Evolutionary conservation across 1,284 basidiomycete genomes (phyloP).

Genomic region (Cystobasidiaceae sp.): DNA sequence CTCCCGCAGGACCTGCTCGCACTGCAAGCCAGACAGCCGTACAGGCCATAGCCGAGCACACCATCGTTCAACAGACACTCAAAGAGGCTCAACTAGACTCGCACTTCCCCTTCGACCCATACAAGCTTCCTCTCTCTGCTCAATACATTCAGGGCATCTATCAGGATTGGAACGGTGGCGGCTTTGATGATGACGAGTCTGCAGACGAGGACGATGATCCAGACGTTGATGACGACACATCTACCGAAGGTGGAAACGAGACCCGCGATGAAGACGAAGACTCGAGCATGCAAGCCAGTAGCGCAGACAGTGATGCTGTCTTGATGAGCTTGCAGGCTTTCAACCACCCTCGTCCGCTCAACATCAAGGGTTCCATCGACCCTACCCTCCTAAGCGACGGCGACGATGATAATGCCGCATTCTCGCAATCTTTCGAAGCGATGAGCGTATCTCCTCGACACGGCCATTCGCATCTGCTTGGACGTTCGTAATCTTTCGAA

Average conservation of each 20-base stretch:
- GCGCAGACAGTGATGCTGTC: constrained; percentile 11
- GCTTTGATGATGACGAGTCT: constrained; percentile 49
- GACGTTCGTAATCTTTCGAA: neutral
- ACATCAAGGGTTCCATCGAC: constrained; percentile 13
- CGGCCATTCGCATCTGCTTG: neutral
- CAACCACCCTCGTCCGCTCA: neutral
- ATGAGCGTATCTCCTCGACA: constrained; percentile 26
- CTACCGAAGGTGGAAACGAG: constrained; percentile 23
- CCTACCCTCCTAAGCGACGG: constrained; percentile 11
- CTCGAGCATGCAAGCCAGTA: constrained; percentile 18
- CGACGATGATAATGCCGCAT: constrained; percentile 6
- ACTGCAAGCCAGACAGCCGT: neutral
- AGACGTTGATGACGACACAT: constrained; percentile 38
- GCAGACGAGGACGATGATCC: constrained; percentile 39
- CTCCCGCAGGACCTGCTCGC: constrained; percentile 22
- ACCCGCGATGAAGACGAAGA: constrained; percentile 41
- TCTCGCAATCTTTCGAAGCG: constrained; percentile 29
- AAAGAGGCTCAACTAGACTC: constrained; percentile 70
- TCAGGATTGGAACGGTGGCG: constrained; percentile 50
- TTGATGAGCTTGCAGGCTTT: neutral
- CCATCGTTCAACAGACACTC: constrained; percentile 31
- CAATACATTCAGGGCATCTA: constrained; percentile 53
- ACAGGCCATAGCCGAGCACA: neutral
- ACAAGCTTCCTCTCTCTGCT: constrained; percentile 64
- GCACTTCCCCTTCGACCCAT: constrained; percentile 99